Evolutionary conservation across 2,329 filamentous ascomycete species (phyloP).

Genomic region (Salinomyces thailandicus): DNA sequence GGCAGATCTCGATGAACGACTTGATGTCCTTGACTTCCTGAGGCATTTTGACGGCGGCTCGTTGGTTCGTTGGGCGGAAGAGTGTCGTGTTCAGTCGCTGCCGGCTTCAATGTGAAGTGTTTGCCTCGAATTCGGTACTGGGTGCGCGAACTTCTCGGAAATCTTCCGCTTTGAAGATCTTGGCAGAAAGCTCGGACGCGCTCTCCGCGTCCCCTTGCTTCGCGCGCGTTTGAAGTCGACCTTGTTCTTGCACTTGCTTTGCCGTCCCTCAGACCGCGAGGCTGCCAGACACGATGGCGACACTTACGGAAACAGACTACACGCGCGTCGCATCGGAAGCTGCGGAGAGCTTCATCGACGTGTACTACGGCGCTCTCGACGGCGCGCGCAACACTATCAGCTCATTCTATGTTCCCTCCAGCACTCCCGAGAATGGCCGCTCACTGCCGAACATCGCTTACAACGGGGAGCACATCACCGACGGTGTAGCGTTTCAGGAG

Average conservation of each 20-base stretch:
- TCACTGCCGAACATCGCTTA: conserved; percentile 58
- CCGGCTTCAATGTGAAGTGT: not conserved
- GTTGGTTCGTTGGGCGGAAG: conserved; percentile 9
- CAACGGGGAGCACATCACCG: conserved; percentile 60
- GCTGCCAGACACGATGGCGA: conserved; percentile 11
- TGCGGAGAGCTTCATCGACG: conserved; percentile 59
- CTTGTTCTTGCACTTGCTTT: conserved; percentile 1
- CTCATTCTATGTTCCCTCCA: conserved; percentile 59
- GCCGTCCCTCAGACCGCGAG: not conserved
- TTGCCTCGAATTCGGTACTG: not conserved
- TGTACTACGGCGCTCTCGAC: conserved; percentile 67
- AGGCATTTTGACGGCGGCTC: conserved; percentile 72
- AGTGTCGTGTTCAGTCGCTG: conserved; percentile 1
- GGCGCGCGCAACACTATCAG: conserved; percentile 46
- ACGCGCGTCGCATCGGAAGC: conserved; percentile 38
- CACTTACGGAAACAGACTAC: conserved; percentile 22
- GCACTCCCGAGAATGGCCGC: conserved; percentile 42
- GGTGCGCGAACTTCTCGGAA: not conserved
- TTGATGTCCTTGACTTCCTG: conserved; percentile 98
- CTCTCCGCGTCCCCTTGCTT: not conserved
- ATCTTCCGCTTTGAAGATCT: conserved; percentile 1
- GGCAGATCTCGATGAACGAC: conserved; percentile 99
- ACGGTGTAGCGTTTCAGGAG: conserved; percentile 54
- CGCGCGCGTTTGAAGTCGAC: conserved; percentile 1
- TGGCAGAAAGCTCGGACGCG: conserved; percentile 1